Conservation (phyloP, 2,329 filamentous ascomycete species). For the Penicillium vulpinum region DNA sequence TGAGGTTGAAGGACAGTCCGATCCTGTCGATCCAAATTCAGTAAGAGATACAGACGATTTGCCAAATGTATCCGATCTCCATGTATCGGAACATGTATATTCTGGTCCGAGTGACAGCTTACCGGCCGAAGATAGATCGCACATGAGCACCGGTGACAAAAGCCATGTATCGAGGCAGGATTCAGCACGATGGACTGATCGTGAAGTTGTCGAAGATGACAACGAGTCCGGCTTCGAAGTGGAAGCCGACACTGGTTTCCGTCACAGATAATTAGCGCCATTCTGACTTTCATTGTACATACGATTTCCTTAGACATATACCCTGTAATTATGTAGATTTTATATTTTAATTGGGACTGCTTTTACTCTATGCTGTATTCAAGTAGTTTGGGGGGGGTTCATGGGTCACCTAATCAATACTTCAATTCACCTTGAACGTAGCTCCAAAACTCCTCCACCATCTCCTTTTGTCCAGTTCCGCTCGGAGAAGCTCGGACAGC, state of each 20-base stretch:
- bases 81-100: neutral
- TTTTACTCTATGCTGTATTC: neutral
- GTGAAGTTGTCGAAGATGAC: slow-evolving; percentile 58
- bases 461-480: slow-evolving; percentile 38
- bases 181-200: slow-evolving; percentile 66
- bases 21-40: slow-evolving; percentile 16
- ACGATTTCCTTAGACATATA: slow-evolving; percentile 11
- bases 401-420: slow-evolving; percentile 28
- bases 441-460: slow-evolving; percentile 46
- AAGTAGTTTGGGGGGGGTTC: neutral
- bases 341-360: neutral
- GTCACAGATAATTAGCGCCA: slow-evolving; percentile 4
- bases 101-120: neutral
- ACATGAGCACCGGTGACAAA: slow-evolving; percentile 10
- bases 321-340: slow-evolving; percentile 9
- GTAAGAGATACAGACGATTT: neutral
- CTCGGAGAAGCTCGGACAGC: slow-evolving; percentile 39
- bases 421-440: slow-evolving; percentile 40
- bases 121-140: slow-evolving; percentile 11
- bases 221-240: slow-evolving; percentile 39
- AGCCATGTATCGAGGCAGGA: slow-evolving; percentile 42
- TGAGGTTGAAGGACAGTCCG: slow-evolving; percentile 56
- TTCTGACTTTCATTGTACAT: slow-evolving; percentile 12
- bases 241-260: slow-evolving; percentile 20
- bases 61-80: neutral